Conservation (phyloP, 192 early-diverging fungal species). For the Backusella circina region DNA sequence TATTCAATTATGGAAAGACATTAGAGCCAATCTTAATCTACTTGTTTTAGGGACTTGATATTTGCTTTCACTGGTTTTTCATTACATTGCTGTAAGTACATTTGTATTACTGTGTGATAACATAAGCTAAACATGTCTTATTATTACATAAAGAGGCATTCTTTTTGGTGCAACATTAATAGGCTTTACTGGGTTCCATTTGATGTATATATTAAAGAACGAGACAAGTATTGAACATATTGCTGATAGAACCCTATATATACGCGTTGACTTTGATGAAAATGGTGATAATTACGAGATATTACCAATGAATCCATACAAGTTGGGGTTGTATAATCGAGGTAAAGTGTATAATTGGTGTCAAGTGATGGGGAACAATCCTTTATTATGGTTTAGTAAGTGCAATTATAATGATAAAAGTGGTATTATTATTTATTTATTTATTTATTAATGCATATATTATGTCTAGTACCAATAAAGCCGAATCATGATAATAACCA, state of each 20-base stretch:
- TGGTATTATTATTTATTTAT: neutral
- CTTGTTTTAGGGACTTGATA: neutral
- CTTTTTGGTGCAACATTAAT: conserved; percentile 39
- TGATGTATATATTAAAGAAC: conserved; percentile 39
- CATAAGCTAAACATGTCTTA: neutral
- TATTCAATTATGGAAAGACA: neutral
- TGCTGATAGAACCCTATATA: conserved; percentile 19
- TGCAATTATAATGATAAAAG: neutral
- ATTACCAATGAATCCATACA: conserved; percentile 29
- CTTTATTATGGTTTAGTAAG: conserved; percentile 29
- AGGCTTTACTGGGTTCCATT: conserved; percentile 37
- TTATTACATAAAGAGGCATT: conserved; percentile 21
- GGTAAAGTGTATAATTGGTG: conserved; percentile 40
- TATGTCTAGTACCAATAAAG: neutral
- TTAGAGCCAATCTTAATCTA: neutral
- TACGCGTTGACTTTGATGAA: conserved; percentile 35
- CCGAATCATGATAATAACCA: neutral
- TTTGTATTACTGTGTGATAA: neutral
- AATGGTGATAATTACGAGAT: conserved; percentile 29
- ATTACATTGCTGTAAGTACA: conserved; percentile 21
- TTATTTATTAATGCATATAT: neutral
- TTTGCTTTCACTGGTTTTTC: conserved; percentile 20
- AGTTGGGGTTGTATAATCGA: conserved; percentile 34
- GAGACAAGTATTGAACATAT: conserved; percentile 45
- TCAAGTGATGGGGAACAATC: conserved; percentile 37